phyloP scores from a whole-genome alignment of 73 alveolate genomes.

The Durusdinium trenchii region DNA sequence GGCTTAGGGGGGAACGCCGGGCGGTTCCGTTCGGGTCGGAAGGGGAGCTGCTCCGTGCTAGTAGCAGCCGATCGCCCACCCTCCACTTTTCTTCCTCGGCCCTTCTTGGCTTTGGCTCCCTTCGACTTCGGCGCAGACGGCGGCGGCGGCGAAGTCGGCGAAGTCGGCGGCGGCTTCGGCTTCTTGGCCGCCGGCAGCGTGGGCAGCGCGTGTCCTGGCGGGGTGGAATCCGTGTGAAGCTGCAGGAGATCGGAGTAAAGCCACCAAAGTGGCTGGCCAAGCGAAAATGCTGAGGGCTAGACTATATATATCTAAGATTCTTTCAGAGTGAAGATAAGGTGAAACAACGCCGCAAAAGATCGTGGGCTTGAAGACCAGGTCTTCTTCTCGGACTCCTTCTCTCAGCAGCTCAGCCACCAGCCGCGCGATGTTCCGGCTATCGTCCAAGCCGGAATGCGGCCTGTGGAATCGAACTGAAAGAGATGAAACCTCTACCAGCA shows the following conservation, averaged over 20 bases:
- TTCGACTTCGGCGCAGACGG: constrained; percentile 15
- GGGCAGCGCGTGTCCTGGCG: not conserved
- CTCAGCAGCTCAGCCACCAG: constrained; percentile 75
- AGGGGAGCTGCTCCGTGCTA: too few relatives aligned
- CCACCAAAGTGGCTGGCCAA: too few relatives aligned
- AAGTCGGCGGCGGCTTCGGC: constrained; percentile 13
- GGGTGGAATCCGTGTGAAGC: not conserved
- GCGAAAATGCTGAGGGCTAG: not conserved
- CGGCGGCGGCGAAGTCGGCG: not conserved
- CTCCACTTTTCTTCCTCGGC: not conserved
- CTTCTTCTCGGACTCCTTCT: not conserved
- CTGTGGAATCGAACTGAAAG: not conserved
- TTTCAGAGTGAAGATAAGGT: not conserved
- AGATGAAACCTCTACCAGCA: not conserved
- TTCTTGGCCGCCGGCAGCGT: constrained; percentile 8
- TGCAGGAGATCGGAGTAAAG: too few relatives aligned
- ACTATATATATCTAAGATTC: not conserved
- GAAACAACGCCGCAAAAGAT: too few relatives aligned
- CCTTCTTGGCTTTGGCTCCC: not conserved
- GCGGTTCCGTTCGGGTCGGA: too few relatives aligned
- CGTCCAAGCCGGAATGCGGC: constrained; percentile 85
- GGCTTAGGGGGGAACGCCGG: too few relatives aligned
- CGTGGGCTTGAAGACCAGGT: too few relatives aligned
- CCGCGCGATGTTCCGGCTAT: constrained; percentile 88
- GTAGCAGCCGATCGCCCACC: not conserved